Evolutionary conservation across 225 moss, liverwort and hornwort genomes (phyloP), one percentile per base, ranked within the genome.

Genomic region (Anthoceros angustus): DNA sequence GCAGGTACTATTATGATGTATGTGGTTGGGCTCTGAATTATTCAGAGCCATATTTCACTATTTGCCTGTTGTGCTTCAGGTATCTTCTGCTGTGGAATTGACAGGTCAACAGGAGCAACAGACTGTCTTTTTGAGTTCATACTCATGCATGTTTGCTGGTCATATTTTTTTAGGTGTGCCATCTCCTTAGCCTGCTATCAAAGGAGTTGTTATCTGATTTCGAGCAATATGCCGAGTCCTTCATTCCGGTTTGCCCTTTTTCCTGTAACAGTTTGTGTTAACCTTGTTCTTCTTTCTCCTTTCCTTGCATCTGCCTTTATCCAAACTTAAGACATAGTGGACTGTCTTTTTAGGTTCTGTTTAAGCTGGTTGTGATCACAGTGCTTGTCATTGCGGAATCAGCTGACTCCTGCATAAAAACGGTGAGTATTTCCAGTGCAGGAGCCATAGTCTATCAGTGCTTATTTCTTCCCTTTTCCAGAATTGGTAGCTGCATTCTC

Each of bases 381-480:
- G 98, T 98, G 65, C 74, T 92, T 25, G 98, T 98, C 63, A 98
- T 98, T 71, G 92, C 92, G 14, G 98, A 98, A 73, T 98, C 98
- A 68, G 98, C 98, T 42, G 88, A 98, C 73, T 81, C 71, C 26
- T 98, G 98, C 83, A 89, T 98, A 60, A 98, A 92, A 87, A 92
- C 87, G 42, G 88, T 89, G 12, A 78, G 77, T 75, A 66, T 67
- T 6, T 63, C 21, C 14, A 23, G 70, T 11, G 39, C 25, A 8
- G 66, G 42, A 66, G 64, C 43, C 25, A 63, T 18, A 11, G 14
- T 41, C 12, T 42, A 15, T 5, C 42, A 14, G 39, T 26, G 12
- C 23, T 1, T 32, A 32, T 32, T 32, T 32, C 4, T 1, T 32
- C 26, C 8, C 26, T 3, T 43, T 43, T 69, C 26, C 25, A 46